phyloP scores from a whole-genome alignment of 2,329 filamentous ascomycete species.

The Xylaria polymorpha region DNA sequence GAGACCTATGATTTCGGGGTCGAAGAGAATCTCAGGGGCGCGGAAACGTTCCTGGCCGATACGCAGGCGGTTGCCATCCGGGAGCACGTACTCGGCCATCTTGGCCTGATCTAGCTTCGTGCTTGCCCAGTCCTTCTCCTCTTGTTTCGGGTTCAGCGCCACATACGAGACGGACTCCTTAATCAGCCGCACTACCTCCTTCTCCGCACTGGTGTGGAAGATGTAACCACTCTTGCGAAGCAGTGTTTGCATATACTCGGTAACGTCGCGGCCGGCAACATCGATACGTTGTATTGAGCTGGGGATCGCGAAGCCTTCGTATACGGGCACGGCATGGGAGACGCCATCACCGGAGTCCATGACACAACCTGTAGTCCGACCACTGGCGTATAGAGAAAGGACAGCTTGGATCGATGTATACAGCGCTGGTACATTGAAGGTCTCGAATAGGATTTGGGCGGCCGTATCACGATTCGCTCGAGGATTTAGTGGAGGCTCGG shows the following conservation, averaged over 20 bases:
- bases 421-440: conserved; percentile 95
- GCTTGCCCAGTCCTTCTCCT: conserved; percentile 95
- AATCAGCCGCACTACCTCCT: conserved; percentile 97
- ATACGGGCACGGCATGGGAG: conserved; percentile 96
- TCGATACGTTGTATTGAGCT: conserved; percentile 96
- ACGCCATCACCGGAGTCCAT: conserved; percentile 96
- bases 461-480: conserved; percentile 95
- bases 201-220: conserved; percentile 98
- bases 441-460: conserved; percentile 97
- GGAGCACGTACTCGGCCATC: conserved; percentile 86
- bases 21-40: conserved; percentile 96
- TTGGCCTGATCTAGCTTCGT: conserved; percentile 82
- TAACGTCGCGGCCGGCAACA: conserved; percentile 94
- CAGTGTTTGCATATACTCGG: conserved; percentile 91
- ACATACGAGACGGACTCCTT: conserved; percentile 97
- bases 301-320: conserved; percentile 96
- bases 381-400: conserved; percentile 93
- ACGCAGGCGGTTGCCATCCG: conserved; percentile 92
- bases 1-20: conserved; percentile 94
- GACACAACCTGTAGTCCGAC: conserved; percentile 94
- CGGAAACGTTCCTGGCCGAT: conserved; percentile 94
- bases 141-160: conserved; percentile 87
- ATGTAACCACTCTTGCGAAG: conserved; percentile 92
- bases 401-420: conserved; percentile 98
- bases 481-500: conserved; percentile 94